Conservation (phyloP, 495 filamentous ascomycete genomes). For the Podospora australis region DNA sequence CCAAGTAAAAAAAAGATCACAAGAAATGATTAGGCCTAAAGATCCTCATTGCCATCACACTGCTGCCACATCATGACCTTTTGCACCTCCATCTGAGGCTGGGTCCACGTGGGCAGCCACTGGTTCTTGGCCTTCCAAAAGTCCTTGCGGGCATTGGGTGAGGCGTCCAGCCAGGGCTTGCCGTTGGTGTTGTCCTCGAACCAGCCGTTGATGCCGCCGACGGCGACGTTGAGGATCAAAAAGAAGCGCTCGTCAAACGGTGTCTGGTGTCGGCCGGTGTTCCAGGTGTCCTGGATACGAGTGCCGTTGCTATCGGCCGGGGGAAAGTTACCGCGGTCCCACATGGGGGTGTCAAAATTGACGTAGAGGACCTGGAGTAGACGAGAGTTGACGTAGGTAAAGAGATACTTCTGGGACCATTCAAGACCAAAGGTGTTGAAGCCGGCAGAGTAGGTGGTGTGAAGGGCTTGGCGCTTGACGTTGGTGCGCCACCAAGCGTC, state of each 20-base stretch:
- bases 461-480: constrained; percentile 65
- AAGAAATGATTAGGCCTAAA: too few species aligned
- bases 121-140: constrained; percentile 62
- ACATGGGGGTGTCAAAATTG: constrained; percentile 66
- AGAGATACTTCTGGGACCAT: constrained; percentile 84
- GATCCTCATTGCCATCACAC: constrained; percentile 49
- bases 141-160: constrained; percentile 57
- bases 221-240: constrained; percentile 73
- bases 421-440: constrained; percentile 76
- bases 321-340: constrained; percentile 70
- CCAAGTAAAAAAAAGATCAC: too few species aligned
- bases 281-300: constrained; percentile 60
- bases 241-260: constrained; percentile 82
- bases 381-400: constrained; percentile 76
- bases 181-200: constrained; percentile 62
- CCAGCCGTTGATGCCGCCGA: constrained; percentile 81
- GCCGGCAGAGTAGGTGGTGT: constrained; percentile 61
- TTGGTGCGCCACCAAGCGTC: constrained; percentile 76
- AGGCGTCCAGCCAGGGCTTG: constrained; percentile 76
- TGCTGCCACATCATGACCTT: constrained; percentile 80
- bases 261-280: constrained; percentile 54
- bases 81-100: constrained; percentile 61
- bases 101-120: constrained; percentile 73
- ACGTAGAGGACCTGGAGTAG: constrained; percentile 74
- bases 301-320: constrained; percentile 62